Evolutionary conservation across 495 filamentous ascomycete genomes (phyloP), one percentile per base, ranked within the genome.

Genomic region (Aspergillus wentii): DNA sequence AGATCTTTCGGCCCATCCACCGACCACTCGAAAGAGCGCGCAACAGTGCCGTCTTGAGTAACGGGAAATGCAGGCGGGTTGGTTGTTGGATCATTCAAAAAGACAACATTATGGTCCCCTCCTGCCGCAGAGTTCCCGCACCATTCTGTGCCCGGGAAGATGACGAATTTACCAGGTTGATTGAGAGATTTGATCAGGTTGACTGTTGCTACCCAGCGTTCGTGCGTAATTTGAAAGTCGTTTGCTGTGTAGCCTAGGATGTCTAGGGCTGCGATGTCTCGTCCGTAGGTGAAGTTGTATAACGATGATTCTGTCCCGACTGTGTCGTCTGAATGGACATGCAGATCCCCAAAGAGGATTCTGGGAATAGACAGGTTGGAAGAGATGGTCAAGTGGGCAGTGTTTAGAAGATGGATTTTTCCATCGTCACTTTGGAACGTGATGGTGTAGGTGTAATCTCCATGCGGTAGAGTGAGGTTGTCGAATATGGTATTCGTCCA

Each of bases 231-330:
- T 31, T 57, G 51, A 38, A 57, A 57, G 40, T 57, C 53, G 38
- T 57, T 53, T n/a, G 53, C 53, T 6, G 53, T 57, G 30, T 57
- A 57, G 25, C 53, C 53, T 13, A 57, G 43, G 18, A 57, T 41
- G 38, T 57, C 53, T 1, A 57, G 40, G 1, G 40, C 53, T 9
- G 49, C 45, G 30, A 53, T 48, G 7, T 45, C 30, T 8, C 42
- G 49, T 4, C 49, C 53, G 32, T 57, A 57, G 3, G 53, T 46
- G 30, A 57, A 57, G 34, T 53, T 57, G 30, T 57, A 53, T 3
- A 20, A 33, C 5, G 46, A 47, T 22, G 36, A 48, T 18, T 50
- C 51, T 6, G 49, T 53, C 7, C 53, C 53, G 9, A 57, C 53
- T 1, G 53, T 57, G 26, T 53, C 53, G 29, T 52, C 46, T 0